A percentile compares a stretch with the other conserved stretches of the same genome.
Evolutionary conservation across 2,329 filamentous ascomycete genomes (phyloP).

Genomic region (Aureobasidium lini): DNA sequence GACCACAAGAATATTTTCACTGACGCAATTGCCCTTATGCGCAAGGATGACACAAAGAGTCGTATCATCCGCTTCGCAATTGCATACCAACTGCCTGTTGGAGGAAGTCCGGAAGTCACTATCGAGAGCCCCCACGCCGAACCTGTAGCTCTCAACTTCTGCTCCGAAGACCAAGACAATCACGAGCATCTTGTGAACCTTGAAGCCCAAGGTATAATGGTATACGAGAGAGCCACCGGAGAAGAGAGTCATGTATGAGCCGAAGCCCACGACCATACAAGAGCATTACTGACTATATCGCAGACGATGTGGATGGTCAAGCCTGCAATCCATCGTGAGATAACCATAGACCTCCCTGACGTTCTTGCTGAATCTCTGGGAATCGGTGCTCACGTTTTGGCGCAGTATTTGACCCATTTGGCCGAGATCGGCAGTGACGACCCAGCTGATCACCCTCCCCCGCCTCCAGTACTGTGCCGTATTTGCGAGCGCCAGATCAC

Average conservation of each 20-base stretch:
- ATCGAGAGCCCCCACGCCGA: neutral
- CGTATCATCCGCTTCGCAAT: conserved; percentile 79
- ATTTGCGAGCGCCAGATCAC: conserved; percentile 97
- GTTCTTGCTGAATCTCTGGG: conserved; percentile 89
- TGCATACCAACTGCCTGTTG: conserved; percentile 35
- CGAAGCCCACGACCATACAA: conserved; percentile 11
- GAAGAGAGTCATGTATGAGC: conserved; percentile 75
- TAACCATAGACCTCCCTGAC: conserved; percentile 88
- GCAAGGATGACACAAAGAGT: conserved; percentile 86
- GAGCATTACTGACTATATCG: conserved; percentile 26
- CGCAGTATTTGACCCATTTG: conserved; percentile 82
- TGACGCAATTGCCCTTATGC: conserved; percentile 79
- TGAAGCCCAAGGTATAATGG: conserved; percentile 97
- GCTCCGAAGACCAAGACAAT: conserved; percentile 25
- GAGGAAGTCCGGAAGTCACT: neutral
- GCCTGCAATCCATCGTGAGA: conserved; percentile 80
- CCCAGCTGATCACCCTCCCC: conserved; percentile 68
- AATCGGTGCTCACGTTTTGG: conserved; percentile 88
- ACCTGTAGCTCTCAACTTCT: conserved; percentile 13
- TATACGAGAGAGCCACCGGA: conserved; percentile 81
- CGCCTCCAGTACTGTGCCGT: conserved; percentile 79
- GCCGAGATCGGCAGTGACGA: conserved; percentile 75
- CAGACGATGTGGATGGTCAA: conserved; percentile 99
- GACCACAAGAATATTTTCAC: conserved; percentile 75
- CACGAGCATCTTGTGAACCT: conserved; percentile 58